Conservation (phyloP, 345 rosid species). For the Cochlearia excelsa region DNA sequence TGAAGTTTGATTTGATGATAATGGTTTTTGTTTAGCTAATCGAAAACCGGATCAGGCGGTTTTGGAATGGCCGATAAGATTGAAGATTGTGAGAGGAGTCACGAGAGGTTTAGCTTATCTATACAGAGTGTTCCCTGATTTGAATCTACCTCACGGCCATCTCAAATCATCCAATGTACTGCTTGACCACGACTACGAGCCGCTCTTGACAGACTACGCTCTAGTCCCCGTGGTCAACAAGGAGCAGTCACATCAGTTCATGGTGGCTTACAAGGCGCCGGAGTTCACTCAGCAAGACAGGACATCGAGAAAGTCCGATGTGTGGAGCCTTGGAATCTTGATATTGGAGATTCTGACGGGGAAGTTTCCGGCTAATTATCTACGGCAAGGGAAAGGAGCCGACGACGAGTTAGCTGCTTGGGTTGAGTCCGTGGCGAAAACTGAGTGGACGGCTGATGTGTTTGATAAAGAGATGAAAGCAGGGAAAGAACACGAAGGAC, state of each 20-base stretch:
- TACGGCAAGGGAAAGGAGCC: conserved; percentile 51
- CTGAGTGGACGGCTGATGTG: conserved; percentile 81
- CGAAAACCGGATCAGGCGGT: conserved; percentile 44
- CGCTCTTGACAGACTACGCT: conserved; percentile 67
- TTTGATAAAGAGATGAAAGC: conserved; percentile 75
- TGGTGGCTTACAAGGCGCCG: conserved; percentile 82
- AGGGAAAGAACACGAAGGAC: conserved; percentile 58
- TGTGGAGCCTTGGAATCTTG: conserved; percentile 91
- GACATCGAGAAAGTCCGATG: conserved; percentile 59
- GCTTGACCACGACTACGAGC: conserved; percentile 50
- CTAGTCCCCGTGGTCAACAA: conserved; percentile 52
- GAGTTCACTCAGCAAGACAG: conserved; percentile 53
- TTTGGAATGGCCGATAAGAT: conserved; percentile 71
- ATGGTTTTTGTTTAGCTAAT: conserved; percentile 37
- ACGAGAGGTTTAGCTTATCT: conserved; percentile 67
- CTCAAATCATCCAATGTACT: conserved; percentile 85
- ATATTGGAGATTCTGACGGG: conserved; percentile 76
- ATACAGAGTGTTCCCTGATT: conserved; percentile 46
- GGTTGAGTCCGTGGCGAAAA: conserved; percentile 75
- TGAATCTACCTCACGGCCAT: conserved; percentile 73
- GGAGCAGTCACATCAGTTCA: conserved; percentile 63
- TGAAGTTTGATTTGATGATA: not conserved
- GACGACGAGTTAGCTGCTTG: conserved; percentile 61
- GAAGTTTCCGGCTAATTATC: conserved; percentile 76
- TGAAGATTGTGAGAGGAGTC: conserved; percentile 78